These are phyloP conservation scores for Saccharomycopsis oosterbeekiorum DNA, from an alignment of 805 yeast species.

Conservation along the genomic window DNA sequence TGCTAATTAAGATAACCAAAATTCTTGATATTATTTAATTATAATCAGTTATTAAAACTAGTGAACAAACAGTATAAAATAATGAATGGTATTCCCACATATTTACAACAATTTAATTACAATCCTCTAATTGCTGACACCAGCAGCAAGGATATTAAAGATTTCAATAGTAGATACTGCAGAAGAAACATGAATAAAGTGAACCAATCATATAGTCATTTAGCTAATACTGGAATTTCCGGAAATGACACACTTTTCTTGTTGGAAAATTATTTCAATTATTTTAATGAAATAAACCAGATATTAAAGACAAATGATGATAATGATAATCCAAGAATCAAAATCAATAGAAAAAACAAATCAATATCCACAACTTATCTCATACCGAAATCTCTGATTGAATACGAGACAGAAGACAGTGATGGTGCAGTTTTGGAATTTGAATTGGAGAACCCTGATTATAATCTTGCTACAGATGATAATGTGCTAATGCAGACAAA, in stretches of 20 bases:
- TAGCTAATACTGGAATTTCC: background rate
- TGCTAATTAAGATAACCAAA: no score
- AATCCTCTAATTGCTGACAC: background rate
- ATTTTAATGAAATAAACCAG: background rate
- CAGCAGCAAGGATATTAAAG: background rate
- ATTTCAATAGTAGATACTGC: background rate
- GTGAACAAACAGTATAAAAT: no score
- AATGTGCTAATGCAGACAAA: background rate
- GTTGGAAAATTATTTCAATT: background rate
- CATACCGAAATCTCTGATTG: background rate
- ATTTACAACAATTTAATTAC: background rate
- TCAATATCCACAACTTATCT: background rate
- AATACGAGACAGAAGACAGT: background rate
- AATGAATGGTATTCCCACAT: background rate
- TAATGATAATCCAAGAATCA: background rate
- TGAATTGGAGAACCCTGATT: background rate
- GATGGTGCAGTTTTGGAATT: background rate
- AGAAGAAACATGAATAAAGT: background rate
- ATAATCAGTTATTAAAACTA: no score
- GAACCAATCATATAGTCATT: background rate
- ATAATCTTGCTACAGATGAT: background rate
- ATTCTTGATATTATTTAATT: no score
- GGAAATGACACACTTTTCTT: background rate
- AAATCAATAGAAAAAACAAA: background rate
- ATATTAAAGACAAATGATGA: background rate